These are phyloP conservation scores for Glycine tomentella DNA, from an alignment of 306 rosid genomes.

Conservation along the genomic window DNA sequence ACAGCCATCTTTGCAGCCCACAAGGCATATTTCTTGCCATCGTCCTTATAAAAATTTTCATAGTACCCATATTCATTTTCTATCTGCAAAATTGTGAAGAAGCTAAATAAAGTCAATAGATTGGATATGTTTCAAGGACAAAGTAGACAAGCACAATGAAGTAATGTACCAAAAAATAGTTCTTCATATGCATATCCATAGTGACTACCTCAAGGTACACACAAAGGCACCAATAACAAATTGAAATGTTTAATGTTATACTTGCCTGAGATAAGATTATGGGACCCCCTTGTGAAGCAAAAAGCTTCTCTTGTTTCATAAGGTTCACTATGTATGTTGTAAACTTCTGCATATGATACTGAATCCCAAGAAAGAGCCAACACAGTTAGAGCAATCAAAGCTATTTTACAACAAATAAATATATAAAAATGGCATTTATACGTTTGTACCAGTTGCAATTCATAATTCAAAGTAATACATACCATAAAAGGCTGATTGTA, in stretches of 20 bases:
- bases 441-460: conserved; percentile 11
- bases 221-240: conserved; percentile 18
- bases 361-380: conserved; percentile 47
- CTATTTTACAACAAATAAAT: conserved; percentile 29
- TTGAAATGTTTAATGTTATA: conserved; percentile 32
- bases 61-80: conserved; percentile 94
- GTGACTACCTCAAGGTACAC: conserved; percentile 2
- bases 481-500: conserved; percentile 86
- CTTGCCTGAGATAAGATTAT: conserved; percentile 97
- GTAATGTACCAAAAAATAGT: conserved; percentile 13
- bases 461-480: conserved; percentile 44
- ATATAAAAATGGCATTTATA: neutral
- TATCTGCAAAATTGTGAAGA: conserved; percentile 64
- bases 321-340: conserved; percentile 80
- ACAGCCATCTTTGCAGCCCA: conserved; percentile 98
- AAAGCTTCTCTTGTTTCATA: conserved; percentile 92
- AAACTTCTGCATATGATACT: conserved; percentile 89
- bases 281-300: conserved; percentile 95
- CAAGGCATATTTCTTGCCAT: conserved; percentile 79
- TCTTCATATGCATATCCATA: conserved; percentile 7
- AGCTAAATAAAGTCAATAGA: conserved; percentile 27
- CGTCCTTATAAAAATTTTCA: conserved; percentile 79
- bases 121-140: conserved; percentile 21
- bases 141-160: conserved; percentile 32
- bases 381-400: conserved; percentile 39